Conservation (phyloP, 2,329 filamentous ascomycete species). For the Xylaria sp. region DNA sequence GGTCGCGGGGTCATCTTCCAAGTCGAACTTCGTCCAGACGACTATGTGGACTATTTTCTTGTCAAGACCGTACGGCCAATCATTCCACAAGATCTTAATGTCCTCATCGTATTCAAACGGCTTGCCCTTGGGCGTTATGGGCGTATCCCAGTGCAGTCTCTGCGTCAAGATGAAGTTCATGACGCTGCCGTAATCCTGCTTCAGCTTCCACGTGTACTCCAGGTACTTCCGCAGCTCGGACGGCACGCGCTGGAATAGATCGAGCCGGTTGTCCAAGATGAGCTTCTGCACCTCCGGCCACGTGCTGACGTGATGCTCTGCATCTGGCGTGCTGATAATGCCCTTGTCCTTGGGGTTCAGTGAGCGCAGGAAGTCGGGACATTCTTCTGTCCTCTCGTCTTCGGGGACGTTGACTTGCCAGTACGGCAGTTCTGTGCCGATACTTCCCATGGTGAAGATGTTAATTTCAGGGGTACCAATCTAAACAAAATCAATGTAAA, state of each 20-base stretch:
- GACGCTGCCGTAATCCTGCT: conserved; percentile 77
- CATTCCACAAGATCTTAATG: conserved; percentile 82
- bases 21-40: conserved; percentile 90
- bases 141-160: conserved; percentile 74
- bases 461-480: not conserved
- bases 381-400: conserved; percentile 69
- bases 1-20: conserved; percentile 73
- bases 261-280: conserved; percentile 73
- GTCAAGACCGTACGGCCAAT: conserved; percentile 94
- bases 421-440: conserved; percentile 63
- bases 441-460: conserved; percentile 53
- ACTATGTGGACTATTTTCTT: conserved; percentile 82
- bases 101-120: conserved; percentile 65
- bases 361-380: conserved; percentile 76
- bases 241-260: conserved; percentile 80
- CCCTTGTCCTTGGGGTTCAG: conserved; percentile 73
- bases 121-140: conserved; percentile 50
- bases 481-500: not conserved
- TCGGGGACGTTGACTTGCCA: conserved; percentile 85
- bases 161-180: conserved; percentile 79
- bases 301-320: conserved; percentile 68
- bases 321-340: conserved; percentile 78
- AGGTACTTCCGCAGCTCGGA: conserved; percentile 83
- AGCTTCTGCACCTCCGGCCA: conserved; percentile 78
- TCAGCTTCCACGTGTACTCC: conserved; percentile 72